Conservation (phyloP, 2,329 filamentous ascomycete genomes). For the Aspergillus nomiae region DNA sequence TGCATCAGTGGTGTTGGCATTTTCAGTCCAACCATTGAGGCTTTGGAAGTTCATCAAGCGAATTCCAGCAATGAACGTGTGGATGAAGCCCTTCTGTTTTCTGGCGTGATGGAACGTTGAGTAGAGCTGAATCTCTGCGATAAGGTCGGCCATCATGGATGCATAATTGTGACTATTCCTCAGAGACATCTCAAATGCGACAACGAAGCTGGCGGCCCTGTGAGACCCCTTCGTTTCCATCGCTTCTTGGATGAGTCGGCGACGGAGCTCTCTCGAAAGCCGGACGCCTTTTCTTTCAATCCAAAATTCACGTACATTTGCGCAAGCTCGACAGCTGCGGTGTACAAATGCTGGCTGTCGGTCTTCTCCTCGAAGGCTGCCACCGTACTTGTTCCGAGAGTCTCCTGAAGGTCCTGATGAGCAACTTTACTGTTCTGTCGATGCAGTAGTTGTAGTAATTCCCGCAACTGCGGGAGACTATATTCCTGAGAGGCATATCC, state of each 20-base stretch:
- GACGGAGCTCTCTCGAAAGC: background rate
- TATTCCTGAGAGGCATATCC: background rate
- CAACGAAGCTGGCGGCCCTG: background rate
- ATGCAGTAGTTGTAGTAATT: background rate
- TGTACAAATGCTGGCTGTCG: background rate
- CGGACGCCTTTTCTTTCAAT: background rate
- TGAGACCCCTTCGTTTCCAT: background rate
- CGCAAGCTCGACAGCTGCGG: background rate
- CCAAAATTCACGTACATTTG: background rate
- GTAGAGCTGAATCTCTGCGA: conserved; percentile 7
- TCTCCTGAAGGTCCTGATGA: background rate
- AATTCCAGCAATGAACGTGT: conserved; percentile 2
- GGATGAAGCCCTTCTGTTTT: background rate
- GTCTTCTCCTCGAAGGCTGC: background rate
- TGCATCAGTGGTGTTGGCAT: background rate
- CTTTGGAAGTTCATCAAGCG: conserved; percentile 5
- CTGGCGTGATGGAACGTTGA: background rate
- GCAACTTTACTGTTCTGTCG: background rate
- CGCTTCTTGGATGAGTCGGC: background rate
- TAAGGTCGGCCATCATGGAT: conserved; percentile 3
- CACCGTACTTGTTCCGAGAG: background rate
- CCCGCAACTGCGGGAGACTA: background rate
- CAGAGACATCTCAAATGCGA: background rate
- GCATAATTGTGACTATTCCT: background rate
- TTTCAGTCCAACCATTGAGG: background rate